Percentiles rank a stretch among this genome's conserved stretches.
These are phyloP conservation scores for Mortierella sp. DNA, from an alignment of 371 early-diverging fungal genomes.

Conservation along the genomic window DNA sequence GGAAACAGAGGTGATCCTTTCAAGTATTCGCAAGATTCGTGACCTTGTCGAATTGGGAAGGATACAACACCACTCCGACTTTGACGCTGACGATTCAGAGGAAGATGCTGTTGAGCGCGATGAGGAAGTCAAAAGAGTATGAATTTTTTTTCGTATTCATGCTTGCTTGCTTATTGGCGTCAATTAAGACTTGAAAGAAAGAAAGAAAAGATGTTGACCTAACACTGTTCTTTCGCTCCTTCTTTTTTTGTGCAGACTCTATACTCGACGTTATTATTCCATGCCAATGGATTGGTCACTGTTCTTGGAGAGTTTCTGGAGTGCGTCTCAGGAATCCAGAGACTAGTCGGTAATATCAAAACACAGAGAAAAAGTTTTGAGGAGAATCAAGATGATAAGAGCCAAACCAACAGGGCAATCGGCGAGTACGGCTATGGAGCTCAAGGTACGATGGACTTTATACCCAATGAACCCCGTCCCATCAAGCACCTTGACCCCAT, in stretches of 20 bases:
- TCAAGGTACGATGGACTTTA: constrained; percentile 12
- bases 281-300: constrained; percentile 45
- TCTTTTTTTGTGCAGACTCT: constrained; percentile 20
- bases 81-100: constrained; percentile 51
- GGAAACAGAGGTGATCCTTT: constrained; percentile 47
- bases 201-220: not conserved
- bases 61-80: constrained; percentile 33
- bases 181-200: too few species aligned
- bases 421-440: not conserved
- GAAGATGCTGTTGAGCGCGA: constrained; percentile 41
- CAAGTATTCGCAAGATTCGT: constrained; percentile 41
- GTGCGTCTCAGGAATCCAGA: constrained; percentile 46
- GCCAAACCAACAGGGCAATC: not conserved
- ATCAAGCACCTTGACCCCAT: constrained; percentile 44
- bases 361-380: constrained; percentile 21
- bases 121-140: constrained; percentile 31
- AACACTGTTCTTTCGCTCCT: not conserved
- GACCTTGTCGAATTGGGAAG: constrained; percentile 48
- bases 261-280: constrained; percentile 34
- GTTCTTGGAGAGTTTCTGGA: constrained; percentile 52
- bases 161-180: too few species aligned
- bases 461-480: constrained; percentile 40
- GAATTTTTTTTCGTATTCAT: not conserved
- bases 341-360: constrained; percentile 41
- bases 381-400: not conserved